These are phyloP conservation scores for Gossypium schwendimanii DNA, from an alignment of 441 rosid species.

Conservation along the genomic window DNA sequence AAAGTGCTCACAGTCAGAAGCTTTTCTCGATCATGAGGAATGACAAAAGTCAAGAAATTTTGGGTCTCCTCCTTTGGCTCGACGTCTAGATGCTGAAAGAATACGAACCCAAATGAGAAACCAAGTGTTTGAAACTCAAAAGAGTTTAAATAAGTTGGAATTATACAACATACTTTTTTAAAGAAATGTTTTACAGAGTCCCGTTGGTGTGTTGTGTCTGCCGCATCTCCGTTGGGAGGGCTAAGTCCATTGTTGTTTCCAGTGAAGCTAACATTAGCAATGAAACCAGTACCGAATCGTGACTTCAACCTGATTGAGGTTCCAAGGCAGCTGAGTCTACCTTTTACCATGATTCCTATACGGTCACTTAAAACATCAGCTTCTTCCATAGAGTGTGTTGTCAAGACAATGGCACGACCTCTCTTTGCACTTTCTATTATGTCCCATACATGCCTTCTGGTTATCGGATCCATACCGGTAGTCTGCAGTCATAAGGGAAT, in stretches of 20 bases:
- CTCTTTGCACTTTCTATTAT: conserved; percentile 70
- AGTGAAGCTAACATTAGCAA: conserved; percentile 63
- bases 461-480: conserved; percentile 87
- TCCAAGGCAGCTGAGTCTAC: conserved; percentile 83
- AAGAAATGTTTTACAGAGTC: conserved; percentile 67
- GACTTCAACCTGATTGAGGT: conserved; percentile 84
- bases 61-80: conserved; percentile 62
- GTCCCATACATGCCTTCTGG: conserved; percentile 94
- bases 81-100: conserved; percentile 52
- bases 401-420: conserved; percentile 73
- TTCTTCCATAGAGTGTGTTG: conserved; percentile 97
- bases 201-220: conserved; percentile 21
- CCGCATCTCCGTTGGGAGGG: conserved; percentile 25
- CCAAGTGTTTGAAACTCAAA: conserved; percentile 5
- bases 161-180: conserved; percentile 40
- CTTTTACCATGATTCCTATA: conserved; percentile 93
- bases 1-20: conserved; percentile 44
- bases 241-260: conserved; percentile 35
- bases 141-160: not conserved
- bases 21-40: conserved; percentile 70
- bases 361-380: conserved; percentile 88
- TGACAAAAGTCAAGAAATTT: conserved; percentile 74
- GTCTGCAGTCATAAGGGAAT: conserved; percentile 36
- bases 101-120: conserved; percentile 16
- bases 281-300: conserved; percentile 74